Percentiles rank a stretch among this genome's conserved stretches.
phyloP scores from a whole-genome alignment of 2,329 filamentous ascomycete species.

The Fusarium sp. region DNA sequence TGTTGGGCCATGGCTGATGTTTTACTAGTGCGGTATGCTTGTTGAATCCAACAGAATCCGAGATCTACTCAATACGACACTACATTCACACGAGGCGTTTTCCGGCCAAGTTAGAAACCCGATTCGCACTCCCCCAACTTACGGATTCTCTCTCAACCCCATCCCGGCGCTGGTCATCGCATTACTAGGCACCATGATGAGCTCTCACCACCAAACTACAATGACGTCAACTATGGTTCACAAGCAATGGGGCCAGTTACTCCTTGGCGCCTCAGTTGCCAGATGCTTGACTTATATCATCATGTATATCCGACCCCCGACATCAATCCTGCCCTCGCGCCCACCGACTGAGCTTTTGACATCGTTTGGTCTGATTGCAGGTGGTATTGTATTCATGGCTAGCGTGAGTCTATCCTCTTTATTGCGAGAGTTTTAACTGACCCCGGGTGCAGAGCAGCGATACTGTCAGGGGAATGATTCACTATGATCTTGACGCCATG shows the following conservation, averaged over 20 bases:
- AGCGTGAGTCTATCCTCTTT: neutral
- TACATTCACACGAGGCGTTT: neutral
- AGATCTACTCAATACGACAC: neutral
- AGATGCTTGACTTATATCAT: constrained; percentile 82
- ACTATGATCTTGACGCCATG: neutral
- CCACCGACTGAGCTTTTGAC: neutral
- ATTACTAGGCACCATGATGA: constrained; percentile 92
- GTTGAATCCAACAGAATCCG: neutral
- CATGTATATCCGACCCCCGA: constrained; percentile 61
- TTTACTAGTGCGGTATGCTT: neutral
- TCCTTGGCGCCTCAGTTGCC: constrained; percentile 82
- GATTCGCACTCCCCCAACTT: constrained; percentile 58
- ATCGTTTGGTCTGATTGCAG: neutral
- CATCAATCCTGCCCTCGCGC: neutral
- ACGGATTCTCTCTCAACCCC: constrained; percentile 83
- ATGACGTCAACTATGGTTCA: constrained; percentile 92
- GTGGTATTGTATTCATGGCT: neutral
- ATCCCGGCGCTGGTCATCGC: constrained; percentile 88
- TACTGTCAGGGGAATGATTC: neutral
- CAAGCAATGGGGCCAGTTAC: constrained; percentile 88
- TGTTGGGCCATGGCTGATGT: neutral
- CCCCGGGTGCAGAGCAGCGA: neutral
- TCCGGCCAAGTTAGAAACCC: neutral
- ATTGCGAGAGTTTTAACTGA: neutral
- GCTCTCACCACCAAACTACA: constrained; percentile 83